Base-by-base conservation (phyloP, 1,284 basidiomycete species). In the Kwoniella shivajii region DNA sequence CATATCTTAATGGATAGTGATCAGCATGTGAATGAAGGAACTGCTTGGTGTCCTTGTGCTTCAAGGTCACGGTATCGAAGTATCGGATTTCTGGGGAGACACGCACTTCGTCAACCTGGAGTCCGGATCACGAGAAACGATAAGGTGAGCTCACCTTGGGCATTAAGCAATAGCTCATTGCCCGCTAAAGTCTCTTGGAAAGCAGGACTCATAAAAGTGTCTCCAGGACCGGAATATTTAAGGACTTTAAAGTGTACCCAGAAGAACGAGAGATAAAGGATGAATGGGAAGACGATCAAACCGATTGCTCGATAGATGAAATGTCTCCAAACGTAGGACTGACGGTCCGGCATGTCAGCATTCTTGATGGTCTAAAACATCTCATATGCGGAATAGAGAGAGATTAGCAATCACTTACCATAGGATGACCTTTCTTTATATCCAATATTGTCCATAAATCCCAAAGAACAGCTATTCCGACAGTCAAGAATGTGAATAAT, bases 361-460 rank as follows among this genome's bases (percentile, higher is more conserved):
- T 62, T 38, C 34, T 10, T n/a, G 20, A 3, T 16, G 16, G 33
- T 47, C 4, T 39, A 49, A n/a, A n/a, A n/a, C n/a, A n/a, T n/a
- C n/a, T n/a, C n/a, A 51, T 45, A 48, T 44, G 6, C 31, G 29
- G 44, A 46, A 45, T 42, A 14, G 24, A n/a, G n/a, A 26, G 5
- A 22, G 7, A 13, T 18, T 1, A 24, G 44, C 43, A 18, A 26
- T 22, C 14, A 78, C 86, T 64, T 65, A 94, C 93, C 85, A 97
- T 90, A 2, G 84, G 84, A 64, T 88, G 82, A 1, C 90, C 89
- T 65, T 65, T 61, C 73, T 84, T 88, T 75, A 89, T 80, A 78
- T 99, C 96, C 65, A 99, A 79, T 54, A 99, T 82, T 64, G 88
- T 90, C 96, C 96, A 99, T 13, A 99, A 82, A 73, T 99, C 96